These are phyloP conservation scores for Aspergillus versicolor DNA, from an alignment of 2,329 filamentous ascomycete species.

Conservation along the genomic window DNA sequence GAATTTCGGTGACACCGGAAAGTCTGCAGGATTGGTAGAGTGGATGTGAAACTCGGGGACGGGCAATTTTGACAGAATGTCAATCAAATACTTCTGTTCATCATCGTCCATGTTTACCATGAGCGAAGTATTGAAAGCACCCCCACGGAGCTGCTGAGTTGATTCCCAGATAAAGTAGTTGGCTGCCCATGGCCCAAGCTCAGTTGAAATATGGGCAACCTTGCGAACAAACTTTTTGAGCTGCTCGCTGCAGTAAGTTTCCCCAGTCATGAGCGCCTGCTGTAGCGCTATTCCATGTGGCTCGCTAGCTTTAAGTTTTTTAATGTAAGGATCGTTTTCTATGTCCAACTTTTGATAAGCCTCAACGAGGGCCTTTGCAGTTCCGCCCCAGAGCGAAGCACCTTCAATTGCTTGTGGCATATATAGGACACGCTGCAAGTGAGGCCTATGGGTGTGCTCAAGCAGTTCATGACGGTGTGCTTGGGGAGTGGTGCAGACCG, in stretches of 20 bases:
- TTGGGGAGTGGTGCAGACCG: conserved; percentile 67
- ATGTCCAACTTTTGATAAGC: conserved; percentile 54
- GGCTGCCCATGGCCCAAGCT: conserved; percentile 68
- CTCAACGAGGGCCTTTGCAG: conserved; percentile 47
- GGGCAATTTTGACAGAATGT: conserved; percentile 32
- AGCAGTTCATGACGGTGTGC: conserved; percentile 68
- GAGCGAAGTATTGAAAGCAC: conserved; percentile 25
- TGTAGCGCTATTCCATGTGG: conserved; percentile 31
- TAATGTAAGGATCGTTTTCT: conserved; percentile 60
- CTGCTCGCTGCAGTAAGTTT: conserved; percentile 51
- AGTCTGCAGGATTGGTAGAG: conserved; percentile 3
- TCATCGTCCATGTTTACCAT: conserved; percentile 52
- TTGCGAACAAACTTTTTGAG: conserved; percentile 56
- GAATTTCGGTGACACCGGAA: conserved; percentile 58
- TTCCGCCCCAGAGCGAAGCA: conserved; percentile 7
- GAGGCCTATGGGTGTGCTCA: conserved; percentile 66
- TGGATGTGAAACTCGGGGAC: conserved; percentile 17
- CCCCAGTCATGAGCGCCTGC: conserved; percentile 28
- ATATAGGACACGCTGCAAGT: conserved; percentile 29
- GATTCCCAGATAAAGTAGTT: conserved; percentile 63
- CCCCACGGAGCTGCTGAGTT: conserved; percentile 37
- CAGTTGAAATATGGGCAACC: conserved; percentile 50
- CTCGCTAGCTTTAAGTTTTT: conserved; percentile 45
- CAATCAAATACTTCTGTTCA: conserved; percentile 53
- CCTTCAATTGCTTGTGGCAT: neutral